phyloP scores from a whole-genome alignment of 306 rosid genomes.

The Gastrolobium villosum region DNA sequence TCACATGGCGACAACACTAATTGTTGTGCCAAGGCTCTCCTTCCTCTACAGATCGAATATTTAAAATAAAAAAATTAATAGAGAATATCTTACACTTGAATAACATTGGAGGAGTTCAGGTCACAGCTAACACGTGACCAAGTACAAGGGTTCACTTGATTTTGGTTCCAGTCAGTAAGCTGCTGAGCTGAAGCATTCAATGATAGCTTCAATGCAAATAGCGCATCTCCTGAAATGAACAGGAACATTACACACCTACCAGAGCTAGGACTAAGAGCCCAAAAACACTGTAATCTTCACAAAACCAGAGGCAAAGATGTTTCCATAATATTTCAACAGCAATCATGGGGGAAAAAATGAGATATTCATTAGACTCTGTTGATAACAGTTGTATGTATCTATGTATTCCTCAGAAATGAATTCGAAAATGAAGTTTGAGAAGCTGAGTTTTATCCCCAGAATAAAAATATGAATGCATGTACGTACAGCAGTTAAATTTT shows the following conservation, averaged over 20 bases:
- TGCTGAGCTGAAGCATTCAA: slow-evolving; percentile 72
- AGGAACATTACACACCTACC: slow-evolving; percentile 41
- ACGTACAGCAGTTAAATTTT: neutral
- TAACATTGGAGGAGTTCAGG: slow-evolving; percentile 55
- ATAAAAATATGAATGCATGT: neutral
- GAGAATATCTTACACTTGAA: slow-evolving; percentile 76
- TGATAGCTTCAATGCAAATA: slow-evolving; percentile 64
- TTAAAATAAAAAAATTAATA: slow-evolving; percentile 15
- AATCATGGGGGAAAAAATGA: slow-evolving; percentile 21
- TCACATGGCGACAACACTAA: no score
- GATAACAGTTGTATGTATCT: neutral
- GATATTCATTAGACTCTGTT: neutral
- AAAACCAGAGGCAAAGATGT: slow-evolving; percentile 24
- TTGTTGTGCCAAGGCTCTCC: no score
- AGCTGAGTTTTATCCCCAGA: slow-evolving; percentile 4
- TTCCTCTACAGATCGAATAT: slow-evolving; percentile 1
- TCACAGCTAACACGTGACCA: slow-evolving; percentile 90
- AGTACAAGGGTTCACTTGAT: slow-evolving; percentile 97
- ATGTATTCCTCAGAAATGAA: slow-evolving; percentile 17
- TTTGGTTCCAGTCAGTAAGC: slow-evolving; percentile 87
- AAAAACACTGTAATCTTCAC: slow-evolving; percentile 33
- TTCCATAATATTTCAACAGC: slow-evolving; percentile 25
- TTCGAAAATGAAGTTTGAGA: slow-evolving; percentile 33
- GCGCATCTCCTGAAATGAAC: slow-evolving; percentile 83
- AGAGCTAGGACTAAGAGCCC: slow-evolving; percentile 31